Percentiles rank a stretch among this genome's conserved stretches.
phyloP scores from a whole-genome alignment of 176 grass and related monocot species.

The Pharus latifolius region DNA sequence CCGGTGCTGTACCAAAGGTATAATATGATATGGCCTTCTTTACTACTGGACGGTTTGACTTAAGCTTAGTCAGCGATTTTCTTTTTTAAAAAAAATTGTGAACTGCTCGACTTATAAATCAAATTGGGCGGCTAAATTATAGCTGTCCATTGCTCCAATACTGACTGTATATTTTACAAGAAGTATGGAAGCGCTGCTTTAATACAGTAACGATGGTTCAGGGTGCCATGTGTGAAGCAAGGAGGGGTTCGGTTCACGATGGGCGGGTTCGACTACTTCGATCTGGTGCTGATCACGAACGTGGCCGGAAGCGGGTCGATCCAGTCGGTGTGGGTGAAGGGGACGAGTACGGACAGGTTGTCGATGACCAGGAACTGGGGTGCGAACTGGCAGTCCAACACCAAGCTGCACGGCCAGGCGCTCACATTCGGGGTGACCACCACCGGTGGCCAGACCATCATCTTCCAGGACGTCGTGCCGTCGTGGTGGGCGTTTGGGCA shows the following conservation, averaged over 20 bases:
- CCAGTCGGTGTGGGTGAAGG: constrained; percentile 35
- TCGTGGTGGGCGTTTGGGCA: constrained; percentile 36
- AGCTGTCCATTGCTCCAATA: too few species aligned
- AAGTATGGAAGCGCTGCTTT: too few species aligned
- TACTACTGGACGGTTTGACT: too few species aligned
- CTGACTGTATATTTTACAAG: too few species aligned
- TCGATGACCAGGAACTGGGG: constrained; percentile 42
- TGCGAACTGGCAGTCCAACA: constrained; percentile 40
- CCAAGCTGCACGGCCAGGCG: constrained; percentile 19
- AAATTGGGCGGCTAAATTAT: too few species aligned
- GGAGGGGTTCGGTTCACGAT: constrained; percentile 31
- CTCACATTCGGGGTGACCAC: constrained; percentile 52
- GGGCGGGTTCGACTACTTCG: constrained; percentile 30
- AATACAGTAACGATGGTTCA: too few species aligned
- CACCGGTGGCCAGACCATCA: constrained; percentile 33
- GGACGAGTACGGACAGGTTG: constrained; percentile 29
- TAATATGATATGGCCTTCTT: too few species aligned
- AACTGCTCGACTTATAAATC: too few species aligned
- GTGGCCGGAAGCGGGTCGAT: constrained; percentile 43
- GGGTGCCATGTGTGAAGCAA: constrained; percentile 25
- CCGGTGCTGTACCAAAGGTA: constrained; percentile 23
- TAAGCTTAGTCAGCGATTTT: too few species aligned
- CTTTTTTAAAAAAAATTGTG: too few species aligned
- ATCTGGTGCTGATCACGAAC: constrained; percentile 33
- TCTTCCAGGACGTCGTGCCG: constrained; percentile 3